Base-by-base conservation (phyloP, 1,284 basidiomycete species). In the Tylopilus sp. region DNA sequence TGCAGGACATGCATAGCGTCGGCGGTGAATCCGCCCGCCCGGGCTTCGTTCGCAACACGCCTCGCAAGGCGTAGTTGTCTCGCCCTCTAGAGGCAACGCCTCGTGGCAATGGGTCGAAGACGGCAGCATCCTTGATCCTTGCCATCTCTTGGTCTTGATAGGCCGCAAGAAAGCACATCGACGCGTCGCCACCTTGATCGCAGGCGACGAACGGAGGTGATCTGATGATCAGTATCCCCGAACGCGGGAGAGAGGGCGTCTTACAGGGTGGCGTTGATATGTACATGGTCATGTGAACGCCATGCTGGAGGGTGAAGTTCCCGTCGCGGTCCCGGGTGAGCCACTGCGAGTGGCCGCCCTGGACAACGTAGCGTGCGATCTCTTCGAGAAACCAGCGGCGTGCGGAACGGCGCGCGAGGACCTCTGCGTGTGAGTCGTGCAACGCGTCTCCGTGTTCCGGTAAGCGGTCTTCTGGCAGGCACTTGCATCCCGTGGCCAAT, bases 361-460 rank as follows among this genome's bases (percentile, higher is more conserved):
- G 48, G 28, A 12, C 30, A 23, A 58, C 53, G 23, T 60, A 62
- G 41, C 81, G 69, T 36, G 64, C 52, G 7, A 87, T 74, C 64
- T 95, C 86, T 44, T 84, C 78, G 23, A 93, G 65, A 39, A 94
- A 70, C 91, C 91, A 97, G n/a, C 82, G 77, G 31, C 88, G 64
- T 2, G 88, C 83, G 2, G 86, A 86, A 16, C 95, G 77, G 25
- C 91, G 76, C 0, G 92, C 91, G 13, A 97, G 74, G 15, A 96
- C 78, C 67, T 97, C 94, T 3, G 94, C 95, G 66, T 97, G 94
- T 41, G 79, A 84, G 61, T 97, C 94, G 61, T 96, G 92, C 23
- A 97, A 55, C 1, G 84, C 77, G 59, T 97, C 90, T 0, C 94
- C 95, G n/a, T 74, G 70, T 2, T 67, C 60, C 0, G 90, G 83